phyloP scores from a whole-genome alignment of 352 stramenopile genomes.

The Pythium aristosporum region DNA sequence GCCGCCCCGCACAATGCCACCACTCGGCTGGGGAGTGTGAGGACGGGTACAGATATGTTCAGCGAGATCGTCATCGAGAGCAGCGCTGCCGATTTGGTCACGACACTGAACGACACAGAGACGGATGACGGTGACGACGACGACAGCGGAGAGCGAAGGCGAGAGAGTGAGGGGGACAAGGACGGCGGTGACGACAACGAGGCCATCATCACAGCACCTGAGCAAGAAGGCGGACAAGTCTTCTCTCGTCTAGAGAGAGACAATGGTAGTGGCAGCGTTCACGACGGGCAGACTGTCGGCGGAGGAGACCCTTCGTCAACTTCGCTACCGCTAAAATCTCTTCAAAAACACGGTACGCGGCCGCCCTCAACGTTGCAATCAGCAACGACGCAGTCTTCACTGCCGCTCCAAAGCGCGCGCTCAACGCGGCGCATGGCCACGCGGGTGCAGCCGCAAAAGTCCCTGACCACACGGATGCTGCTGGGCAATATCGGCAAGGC shows the following conservation, averaged over 20 bases:
- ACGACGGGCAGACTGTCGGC: too few relatives aligned
- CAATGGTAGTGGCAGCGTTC: too few relatives aligned
- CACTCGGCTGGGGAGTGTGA: conserved; percentile 16
- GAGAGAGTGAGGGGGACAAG: conserved; percentile 14
- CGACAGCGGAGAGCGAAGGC: conserved; percentile 14
- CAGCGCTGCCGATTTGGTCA: conserved; percentile 5
- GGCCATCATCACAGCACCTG: neutral
- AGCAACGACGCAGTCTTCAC: neutral
- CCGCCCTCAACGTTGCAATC: neutral
- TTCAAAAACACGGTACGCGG: neutral
- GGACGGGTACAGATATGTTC: conserved; percentile 7
- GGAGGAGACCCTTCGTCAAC: neutral
- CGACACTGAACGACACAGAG: conserved; percentile 1
- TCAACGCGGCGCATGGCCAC: conserved; percentile 21
- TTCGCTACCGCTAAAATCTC: too few relatives aligned
- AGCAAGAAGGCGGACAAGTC: too few relatives aligned
- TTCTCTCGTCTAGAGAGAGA: too few relatives aligned
- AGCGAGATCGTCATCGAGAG: neutral
- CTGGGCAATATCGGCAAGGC: conserved; percentile 9
- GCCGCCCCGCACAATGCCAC: conserved; percentile 18
- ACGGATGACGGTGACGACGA: conserved; percentile 1
- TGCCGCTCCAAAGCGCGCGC: neutral
- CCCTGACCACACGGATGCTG: conserved; percentile 21
- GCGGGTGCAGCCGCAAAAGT: conserved; percentile 19
- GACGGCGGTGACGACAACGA: conserved; percentile 1